Evolutionary conservation across 1,284 basidiomycete genomes (phyloP), one percentile per base, ranked within the genome.

Genomic region (Sphaerobolus stellatus): DNA sequence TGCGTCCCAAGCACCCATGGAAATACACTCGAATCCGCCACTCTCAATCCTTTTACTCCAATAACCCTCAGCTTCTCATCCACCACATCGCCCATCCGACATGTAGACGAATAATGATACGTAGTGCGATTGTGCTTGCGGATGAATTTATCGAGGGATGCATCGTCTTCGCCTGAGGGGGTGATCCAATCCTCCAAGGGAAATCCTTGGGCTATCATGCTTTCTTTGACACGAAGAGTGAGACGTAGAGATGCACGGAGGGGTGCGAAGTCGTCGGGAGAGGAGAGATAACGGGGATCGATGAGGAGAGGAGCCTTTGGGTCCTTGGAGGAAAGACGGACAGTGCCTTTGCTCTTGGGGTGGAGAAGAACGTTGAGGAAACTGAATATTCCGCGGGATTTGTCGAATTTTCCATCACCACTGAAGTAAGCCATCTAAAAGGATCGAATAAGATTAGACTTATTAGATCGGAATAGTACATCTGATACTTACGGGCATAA

Each of bases 161-260:
- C 57, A 27, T 69, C 67, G 11, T 33, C 40, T 14, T 68, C 64
- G 28, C 50, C 60, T 5, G 54, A 33, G 2, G 70, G 69, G 18
- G 65, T 56, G 7, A 58, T 49, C 27, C 58, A 56, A 20, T 62
- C 62, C n/a, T 61, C 49, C 6, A 71, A 54, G 1, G 65, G 57
- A 48, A 68, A 64, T 1, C 63, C 62, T 16, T 50, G 50, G 7
- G 40, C 49, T 13, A 54, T 57, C 61, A 78, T 73, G 4, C 62
- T 61, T 45, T 69, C 62, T 0, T 67, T 69, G n/a, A 80, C 65
- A 44, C 71, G 71, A 11, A 74, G 59, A 0, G 74, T 64, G 51
- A 74, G 66, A 24, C 71, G 71, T 45, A 78, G 59, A 9, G 68
- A 68, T 30, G 74, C 71, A 46, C 78, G 69, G 22, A 80, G 64